Conservation (phyloP, 331 rosid species). For the Erythrophleum ivorense region DNA sequence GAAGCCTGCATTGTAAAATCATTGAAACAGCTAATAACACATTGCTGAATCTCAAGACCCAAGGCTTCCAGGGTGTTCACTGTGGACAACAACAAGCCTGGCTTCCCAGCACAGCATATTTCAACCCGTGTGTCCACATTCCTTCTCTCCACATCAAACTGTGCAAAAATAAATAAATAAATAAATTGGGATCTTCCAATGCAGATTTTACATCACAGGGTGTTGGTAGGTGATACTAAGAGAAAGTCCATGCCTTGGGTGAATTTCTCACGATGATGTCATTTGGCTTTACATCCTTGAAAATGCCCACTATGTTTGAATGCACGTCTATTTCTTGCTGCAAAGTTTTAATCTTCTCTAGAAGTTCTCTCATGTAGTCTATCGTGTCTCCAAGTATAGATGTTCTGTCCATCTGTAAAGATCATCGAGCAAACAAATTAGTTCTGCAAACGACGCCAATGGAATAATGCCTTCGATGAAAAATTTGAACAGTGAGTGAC, state of each 20-base stretch:
- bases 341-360: conserved; percentile 72
- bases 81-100: conserved; percentile 74
- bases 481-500: neutral
- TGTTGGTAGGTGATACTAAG: neutral
- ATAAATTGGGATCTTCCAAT: neutral
- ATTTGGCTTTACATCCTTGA: conserved; percentile 67
- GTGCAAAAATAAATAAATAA: conserved; percentile 13
- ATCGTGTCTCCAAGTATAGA: conserved; percentile 94
- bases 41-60: conserved; percentile 92
- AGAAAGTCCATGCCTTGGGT: conserved; percentile 64
- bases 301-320: conserved; percentile 51
- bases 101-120: conserved; percentile 86
- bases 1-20: conserved; percentile 95
- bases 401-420: conserved; percentile 86
- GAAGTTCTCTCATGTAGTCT: conserved; percentile 90
- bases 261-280: conserved; percentile 74
- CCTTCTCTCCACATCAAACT: conserved; percentile 90
- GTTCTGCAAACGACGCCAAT: conserved; percentile 24
- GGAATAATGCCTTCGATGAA: neutral
- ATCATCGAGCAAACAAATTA: conserved; percentile 37
- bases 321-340: conserved; percentile 59
- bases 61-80: conserved; percentile 76
- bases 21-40: conserved; percentile 92
- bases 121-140: conserved; percentile 63
- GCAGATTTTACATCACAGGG: conserved; percentile 9